Evolutionary conservation across 2,329 filamentous ascomycete species (phyloP), one percentile per base, ranked within the genome.

Genomic region (Fusarium acutatum): DNA sequence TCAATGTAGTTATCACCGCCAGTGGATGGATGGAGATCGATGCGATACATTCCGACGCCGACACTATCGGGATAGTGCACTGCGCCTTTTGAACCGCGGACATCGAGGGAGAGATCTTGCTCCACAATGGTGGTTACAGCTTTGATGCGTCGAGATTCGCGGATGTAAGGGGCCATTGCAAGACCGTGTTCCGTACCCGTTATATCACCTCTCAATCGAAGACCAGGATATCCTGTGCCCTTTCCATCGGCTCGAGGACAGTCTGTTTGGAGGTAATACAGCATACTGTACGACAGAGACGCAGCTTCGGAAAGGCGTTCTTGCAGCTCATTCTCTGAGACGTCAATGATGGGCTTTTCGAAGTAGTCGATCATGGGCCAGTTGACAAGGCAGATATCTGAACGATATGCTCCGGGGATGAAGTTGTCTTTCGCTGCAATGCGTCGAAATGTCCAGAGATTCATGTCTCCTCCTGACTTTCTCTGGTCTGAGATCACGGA

Each of bases 291-390:
- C 0, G 77, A 79, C 8, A 79, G 28, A 34, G 74, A 76, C 0
- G 77, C 73, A 0, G 77, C 77, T 20, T 53, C 64, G 5, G 52
- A 47, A 5, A 79, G 57, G 3, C 76, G 62, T 2, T 60, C 47
- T 17, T 74, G 72, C 1, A 77, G 35, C 30, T 78, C 69, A 11
- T 64, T 28, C 6, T 79, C 76, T 0, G 67, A 35, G 0, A 77
- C 72, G 20, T 79, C 77, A 28, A 79, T 77, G 38, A 79, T 78
- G 43, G 77, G 75, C 15, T 76, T 75, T 58, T 79, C 77, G 4
- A 79, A 79, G 61, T 79, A 79, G 22, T 79, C 77, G 11, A 79
- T 79, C 77, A 79, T 79, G 0, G 77, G 77, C 77, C 77, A 79
- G 52, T 79, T 79, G 15, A 79, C 77, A 44, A 79, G 69, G 20